Evolutionary conservation across 1,284 basidiomycete species (phyloP).

Genomic region (Jaminaea rosea): DNA sequence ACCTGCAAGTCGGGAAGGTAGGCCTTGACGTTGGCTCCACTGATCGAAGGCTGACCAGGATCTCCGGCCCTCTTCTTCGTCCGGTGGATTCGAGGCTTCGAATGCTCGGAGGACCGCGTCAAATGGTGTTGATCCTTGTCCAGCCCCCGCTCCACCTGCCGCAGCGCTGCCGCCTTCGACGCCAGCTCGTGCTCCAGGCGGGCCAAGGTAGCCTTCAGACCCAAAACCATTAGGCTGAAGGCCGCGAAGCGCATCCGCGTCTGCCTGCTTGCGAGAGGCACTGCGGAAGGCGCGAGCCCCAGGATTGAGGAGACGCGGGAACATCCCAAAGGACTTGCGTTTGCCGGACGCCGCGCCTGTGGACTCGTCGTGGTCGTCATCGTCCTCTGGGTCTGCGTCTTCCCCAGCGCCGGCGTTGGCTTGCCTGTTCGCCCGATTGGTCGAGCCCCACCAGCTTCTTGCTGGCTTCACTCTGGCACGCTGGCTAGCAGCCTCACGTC

Average conservation of each 20-base stretch:
- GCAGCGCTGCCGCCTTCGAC: not conserved
- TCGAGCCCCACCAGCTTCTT: not conserved
- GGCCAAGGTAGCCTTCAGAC: not conserved
- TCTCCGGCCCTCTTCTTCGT: constrained; percentile 26
- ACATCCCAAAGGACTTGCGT: not conserved
- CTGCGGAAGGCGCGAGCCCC: constrained; percentile 5
- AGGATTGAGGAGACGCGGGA: constrained; percentile 6
- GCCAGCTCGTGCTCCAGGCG: not conserved
- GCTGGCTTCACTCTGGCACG: too few relatives aligned
- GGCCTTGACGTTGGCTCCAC: constrained; percentile 11
- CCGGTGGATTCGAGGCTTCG: constrained; percentile 19
- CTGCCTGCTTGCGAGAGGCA: not conserved
- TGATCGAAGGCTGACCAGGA: constrained; percentile 36
- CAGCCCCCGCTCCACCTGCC: too few relatives aligned
- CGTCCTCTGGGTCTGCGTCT: too few relatives aligned
- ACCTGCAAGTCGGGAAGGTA: not conserved
- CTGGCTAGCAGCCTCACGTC: too few relatives aligned
- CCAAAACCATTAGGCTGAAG: not conserved
- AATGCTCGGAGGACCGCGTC: constrained; percentile 33
- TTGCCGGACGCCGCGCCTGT: not conserved
- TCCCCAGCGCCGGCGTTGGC: not conserved
- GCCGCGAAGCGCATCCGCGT: not conserved
- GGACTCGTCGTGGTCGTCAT: not conserved
- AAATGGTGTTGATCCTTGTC: constrained; percentile 4
- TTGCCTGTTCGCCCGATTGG: not conserved